These are phyloP conservation scores for Sporothrix schenckii DNA, from an alignment of 2,329 filamentous ascomycete species.

Conservation along the genomic window DNA sequence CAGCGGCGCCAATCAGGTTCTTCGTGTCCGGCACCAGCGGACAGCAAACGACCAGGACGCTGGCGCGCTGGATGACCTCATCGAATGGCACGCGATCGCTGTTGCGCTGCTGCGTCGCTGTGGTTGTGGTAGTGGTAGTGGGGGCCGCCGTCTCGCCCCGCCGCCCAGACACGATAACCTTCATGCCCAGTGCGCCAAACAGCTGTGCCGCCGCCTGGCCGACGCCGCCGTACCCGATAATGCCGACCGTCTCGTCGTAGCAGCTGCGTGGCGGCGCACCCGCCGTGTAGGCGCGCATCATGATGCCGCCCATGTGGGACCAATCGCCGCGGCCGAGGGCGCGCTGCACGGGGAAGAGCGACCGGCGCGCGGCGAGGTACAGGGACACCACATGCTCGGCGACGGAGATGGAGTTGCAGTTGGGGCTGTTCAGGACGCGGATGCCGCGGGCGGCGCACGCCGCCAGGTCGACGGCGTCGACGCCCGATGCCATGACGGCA, in stretches of 20 bases:
- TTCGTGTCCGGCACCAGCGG: constrained; percentile 41
- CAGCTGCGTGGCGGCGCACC: constrained; percentile 35
- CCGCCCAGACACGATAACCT: constrained; percentile 38
- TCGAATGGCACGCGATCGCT: constrained; percentile 33
- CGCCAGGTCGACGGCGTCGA: constrained; percentile 40
- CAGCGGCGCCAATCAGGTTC: constrained; percentile 37
- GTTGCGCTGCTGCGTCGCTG: background rate
- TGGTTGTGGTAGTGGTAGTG: no score
- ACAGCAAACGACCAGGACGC: constrained; percentile 42
- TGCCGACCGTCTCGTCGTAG: constrained; percentile 39
- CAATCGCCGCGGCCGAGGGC: constrained; percentile 38
- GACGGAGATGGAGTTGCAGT: constrained; percentile 40
- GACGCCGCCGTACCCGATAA: constrained; percentile 45
- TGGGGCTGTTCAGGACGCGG: constrained; percentile 41
- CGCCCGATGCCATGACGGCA: constrained; percentile 40
- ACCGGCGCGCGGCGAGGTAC: constrained; percentile 43
- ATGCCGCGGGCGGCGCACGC: constrained; percentile 39
- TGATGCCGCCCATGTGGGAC: constrained; percentile 36
- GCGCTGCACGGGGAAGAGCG: constrained; percentile 42
- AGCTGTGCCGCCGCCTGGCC: constrained; percentile 42
- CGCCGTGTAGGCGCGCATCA: constrained; percentile 33
- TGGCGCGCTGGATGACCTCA: constrained; percentile 40
- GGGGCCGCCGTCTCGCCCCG: constrained; percentile 31
- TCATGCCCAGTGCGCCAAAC: constrained; percentile 42
- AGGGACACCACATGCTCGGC: constrained; percentile 41